These are phyloP conservation scores for Lablab purpureus DNA, from an alignment of 306 rosid genomes.

Conservation along the genomic window DNA sequence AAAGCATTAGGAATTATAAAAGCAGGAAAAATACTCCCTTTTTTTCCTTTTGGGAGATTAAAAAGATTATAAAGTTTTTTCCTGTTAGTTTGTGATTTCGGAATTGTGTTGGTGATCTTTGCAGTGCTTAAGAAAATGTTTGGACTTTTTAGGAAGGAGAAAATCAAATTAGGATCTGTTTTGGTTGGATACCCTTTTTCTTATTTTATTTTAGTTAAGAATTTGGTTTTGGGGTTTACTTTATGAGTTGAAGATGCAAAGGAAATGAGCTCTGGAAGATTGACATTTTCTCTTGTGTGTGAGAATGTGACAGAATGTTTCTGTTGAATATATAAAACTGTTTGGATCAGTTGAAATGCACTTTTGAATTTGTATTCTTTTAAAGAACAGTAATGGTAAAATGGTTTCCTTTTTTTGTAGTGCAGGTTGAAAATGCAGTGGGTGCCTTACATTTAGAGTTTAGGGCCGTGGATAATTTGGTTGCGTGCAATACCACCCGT, in stretches of 20 bases:
- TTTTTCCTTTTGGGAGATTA: not conserved
- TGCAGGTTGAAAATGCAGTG: conserved; percentile 86
- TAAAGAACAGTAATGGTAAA: conserved; percentile 26
- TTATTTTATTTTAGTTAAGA: conserved; percentile 9
- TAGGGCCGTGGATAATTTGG: conserved; percentile 86
- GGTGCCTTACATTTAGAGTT: conserved; percentile 76
- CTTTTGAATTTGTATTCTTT: not conserved
- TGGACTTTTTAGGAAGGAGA: not conserved
- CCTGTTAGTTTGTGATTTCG: not conserved
- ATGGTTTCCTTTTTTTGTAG: conserved; percentile 45
- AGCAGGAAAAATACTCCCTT: not conserved
- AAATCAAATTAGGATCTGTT: not conserved
- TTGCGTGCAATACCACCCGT: conserved; percentile 75
- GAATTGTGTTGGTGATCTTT: not conserved
- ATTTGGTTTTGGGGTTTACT: not conserved
- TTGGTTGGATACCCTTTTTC: not conserved
- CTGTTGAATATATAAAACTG: not conserved
- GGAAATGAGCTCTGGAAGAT: not conserved
- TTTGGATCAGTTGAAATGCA: not conserved
- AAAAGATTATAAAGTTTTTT: not conserved
- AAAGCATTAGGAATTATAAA: not conserved
- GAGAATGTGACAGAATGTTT: conserved; percentile 9
- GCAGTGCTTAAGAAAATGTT: conserved; percentile 17
- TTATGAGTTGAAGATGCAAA: not conserved
- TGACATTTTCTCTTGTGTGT: not conserved